Evolutionary conservation across 768 basidiomycete genomes (phyloP).

Genomic region (Russula ochroleuca): DNA sequence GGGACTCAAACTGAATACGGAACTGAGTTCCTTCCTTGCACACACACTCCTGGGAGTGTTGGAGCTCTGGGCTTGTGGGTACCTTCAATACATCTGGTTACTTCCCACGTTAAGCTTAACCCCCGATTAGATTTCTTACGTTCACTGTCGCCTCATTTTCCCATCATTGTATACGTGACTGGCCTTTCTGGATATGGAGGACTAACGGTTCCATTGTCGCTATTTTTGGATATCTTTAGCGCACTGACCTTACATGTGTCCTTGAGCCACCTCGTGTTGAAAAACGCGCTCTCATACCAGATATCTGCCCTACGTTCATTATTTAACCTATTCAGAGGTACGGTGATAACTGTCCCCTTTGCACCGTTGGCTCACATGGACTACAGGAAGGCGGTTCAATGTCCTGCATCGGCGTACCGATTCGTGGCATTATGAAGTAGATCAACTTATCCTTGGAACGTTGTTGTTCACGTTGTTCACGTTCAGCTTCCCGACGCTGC

Average conservation of each 20-base stretch:
- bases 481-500: constrained; percentile 79
- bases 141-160: constrained; percentile 14
- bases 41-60: constrained; percentile 63
- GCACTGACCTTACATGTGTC: constrained; percentile 70
- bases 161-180: constrained; percentile 17
- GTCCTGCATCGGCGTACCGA: constrained; percentile 84
- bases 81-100: background rate
- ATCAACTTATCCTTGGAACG: constrained; percentile 93
- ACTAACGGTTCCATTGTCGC: constrained; percentile 17
- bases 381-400: constrained; percentile 81
- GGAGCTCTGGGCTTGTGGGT: constrained; percentile 68
- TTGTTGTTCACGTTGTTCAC: constrained; percentile 78
- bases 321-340: constrained; percentile 90
- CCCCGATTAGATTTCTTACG: background rate
- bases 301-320: constrained; percentile 58
- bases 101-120: background rate
- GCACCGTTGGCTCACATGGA: background rate
- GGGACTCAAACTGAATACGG: constrained; percentile 92
- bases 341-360: constrained; percentile 19
- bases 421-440: constrained; percentile 85
- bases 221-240: constrained; percentile 40
- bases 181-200: constrained; percentile 25
- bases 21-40: constrained; percentile 84
- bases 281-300: constrained; percentile 57
- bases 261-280: constrained; percentile 60